Base-by-base conservation (phyloP, 805 yeast genomes). In the Spathaspora passalidarum region DNA sequence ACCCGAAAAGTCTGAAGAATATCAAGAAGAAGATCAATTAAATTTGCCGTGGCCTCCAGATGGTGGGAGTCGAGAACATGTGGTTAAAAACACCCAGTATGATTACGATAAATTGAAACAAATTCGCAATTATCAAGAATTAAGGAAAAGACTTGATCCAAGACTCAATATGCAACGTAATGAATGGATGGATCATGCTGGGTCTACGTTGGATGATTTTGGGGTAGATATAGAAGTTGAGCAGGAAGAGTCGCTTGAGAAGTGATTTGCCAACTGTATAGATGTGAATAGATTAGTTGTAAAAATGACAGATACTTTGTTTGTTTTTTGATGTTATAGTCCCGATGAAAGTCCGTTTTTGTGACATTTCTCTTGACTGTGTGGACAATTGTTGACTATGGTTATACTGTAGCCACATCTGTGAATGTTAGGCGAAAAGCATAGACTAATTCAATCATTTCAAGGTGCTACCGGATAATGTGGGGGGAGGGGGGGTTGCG, bases 31-130 rank as follows among this genome's bases (percentile, higher is more conserved):
- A 19, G 86, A 84, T 54, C 78, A 86, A 49, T 64, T 84, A 43
- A 77, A 80, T 1, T 66, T 85, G 34, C 94, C 96, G 2, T 92
- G 97, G 96, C 99, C 99, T 1, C 96, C 96, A 1, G 96, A 89
- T 65, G 90, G 88, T 5, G 82, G 82, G 0, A 71, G 75, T 53
- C 73, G 68, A 42, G 74, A 63, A 32, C 55, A 47, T 4, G 49
- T 56, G 1, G 59, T 59, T n/a, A 61, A 50, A 2, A 51, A 44
- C 19, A 7, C 37, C 18, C 56, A 53, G 29, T 48, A 42, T 3
- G 51, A 56, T 17, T 47, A 47, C 13, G 32, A 26, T n/a, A 20
- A 25, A 11, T 23, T 48, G 5, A 19, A 34, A 17, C 36, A 32
- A 19, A 14, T 39, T 19, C 40, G 55, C 8, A 52, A 61, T 40